Percentiles rank a stretch among this genome's conserved stretches.
Conservation (phyloP, 2,329 filamentous ascomycete species). For the Sporothrix humicola region DNA sequence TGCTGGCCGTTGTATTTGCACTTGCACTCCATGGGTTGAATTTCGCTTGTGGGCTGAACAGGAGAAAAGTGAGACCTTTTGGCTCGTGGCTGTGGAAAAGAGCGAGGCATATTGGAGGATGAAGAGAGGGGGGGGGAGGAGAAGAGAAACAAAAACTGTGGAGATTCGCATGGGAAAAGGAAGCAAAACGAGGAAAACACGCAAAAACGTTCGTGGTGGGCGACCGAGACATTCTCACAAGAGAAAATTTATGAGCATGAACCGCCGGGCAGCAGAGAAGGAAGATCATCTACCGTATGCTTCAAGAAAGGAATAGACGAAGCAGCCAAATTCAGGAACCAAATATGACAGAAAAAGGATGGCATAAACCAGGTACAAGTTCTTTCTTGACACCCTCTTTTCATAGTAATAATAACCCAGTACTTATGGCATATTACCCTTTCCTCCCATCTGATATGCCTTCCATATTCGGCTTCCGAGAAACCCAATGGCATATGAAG, state of each 20-base stretch:
- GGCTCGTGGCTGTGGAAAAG: constrained; percentile 17
- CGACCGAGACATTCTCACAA: background rate
- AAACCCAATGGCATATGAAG: background rate
- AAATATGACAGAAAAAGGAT: background rate
- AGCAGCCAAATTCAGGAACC: background rate
- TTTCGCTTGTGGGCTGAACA: background rate
- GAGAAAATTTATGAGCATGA: background rate
- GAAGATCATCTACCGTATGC: background rate
- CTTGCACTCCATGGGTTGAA: background rate
- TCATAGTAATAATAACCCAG: background rate
- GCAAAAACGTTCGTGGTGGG: background rate
- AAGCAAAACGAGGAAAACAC: background rate
- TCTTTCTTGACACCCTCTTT: background rate
- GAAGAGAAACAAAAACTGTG: background rate
- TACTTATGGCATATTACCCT: background rate
- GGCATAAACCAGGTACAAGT: background rate
- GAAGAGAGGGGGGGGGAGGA: background rate
- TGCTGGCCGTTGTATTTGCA: too few relatives aligned
- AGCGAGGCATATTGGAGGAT: constrained; percentile 12
- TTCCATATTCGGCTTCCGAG: background rate
- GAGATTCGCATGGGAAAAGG: background rate
- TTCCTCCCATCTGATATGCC: background rate
- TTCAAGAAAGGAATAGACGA: background rate
- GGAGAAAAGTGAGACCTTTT: constrained; percentile 3
- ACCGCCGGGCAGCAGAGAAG: background rate